A percentile compares a stretch with the other conserved stretches of the same genome.
phyloP scores from a whole-genome alignment of 116 monocot genomes.

The Trichopus zeylanicus region DNA sequence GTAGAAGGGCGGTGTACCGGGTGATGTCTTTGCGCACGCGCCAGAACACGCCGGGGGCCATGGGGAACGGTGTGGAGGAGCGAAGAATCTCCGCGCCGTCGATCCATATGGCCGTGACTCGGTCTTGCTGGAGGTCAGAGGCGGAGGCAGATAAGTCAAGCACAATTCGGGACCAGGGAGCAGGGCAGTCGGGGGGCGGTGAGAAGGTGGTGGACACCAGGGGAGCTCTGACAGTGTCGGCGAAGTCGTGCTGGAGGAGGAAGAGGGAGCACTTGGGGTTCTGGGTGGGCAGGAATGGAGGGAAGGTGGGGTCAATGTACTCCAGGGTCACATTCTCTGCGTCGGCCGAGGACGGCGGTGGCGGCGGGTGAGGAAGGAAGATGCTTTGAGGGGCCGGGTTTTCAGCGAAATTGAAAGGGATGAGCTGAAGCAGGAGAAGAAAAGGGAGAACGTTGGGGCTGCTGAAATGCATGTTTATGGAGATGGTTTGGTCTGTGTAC shows the following conservation, averaged over 20 bases:
- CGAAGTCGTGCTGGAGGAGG: conserved; percentile 31
- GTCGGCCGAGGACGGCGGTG: background rate
- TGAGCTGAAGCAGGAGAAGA: too few species aligned
- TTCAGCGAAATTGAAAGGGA: too few species aligned
- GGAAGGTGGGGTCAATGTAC: conserved; percentile 25
- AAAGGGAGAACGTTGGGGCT: too few species aligned
- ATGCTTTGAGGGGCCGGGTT: too few species aligned
- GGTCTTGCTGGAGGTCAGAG: conserved; percentile 37
- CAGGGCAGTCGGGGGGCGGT: conserved; percentile 12
- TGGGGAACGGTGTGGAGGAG: conserved; percentile 46
- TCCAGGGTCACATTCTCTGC: conserved; percentile 8
- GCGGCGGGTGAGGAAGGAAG: background rate
- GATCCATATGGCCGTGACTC: conserved; percentile 51
- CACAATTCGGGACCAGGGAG: conserved; percentile 25
- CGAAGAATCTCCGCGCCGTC: conserved; percentile 52
- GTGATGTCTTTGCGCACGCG: conserved; percentile 45
- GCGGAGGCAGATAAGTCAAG: conserved; percentile 32
- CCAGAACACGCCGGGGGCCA: conserved; percentile 43
- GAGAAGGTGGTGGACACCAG: conserved; percentile 20
- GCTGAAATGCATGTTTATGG: too few species aligned
- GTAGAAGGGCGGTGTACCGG: conserved; percentile 39
- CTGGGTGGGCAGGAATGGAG: conserved; percentile 22
- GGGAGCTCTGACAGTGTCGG: conserved; percentile 18
- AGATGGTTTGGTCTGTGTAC: too few species aligned
- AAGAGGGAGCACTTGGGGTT: conserved; percentile 25